Evolutionary conservation across 1,284 basidiomycete genomes (phyloP).

Genomic region (Neolentinus lepideus): DNA sequence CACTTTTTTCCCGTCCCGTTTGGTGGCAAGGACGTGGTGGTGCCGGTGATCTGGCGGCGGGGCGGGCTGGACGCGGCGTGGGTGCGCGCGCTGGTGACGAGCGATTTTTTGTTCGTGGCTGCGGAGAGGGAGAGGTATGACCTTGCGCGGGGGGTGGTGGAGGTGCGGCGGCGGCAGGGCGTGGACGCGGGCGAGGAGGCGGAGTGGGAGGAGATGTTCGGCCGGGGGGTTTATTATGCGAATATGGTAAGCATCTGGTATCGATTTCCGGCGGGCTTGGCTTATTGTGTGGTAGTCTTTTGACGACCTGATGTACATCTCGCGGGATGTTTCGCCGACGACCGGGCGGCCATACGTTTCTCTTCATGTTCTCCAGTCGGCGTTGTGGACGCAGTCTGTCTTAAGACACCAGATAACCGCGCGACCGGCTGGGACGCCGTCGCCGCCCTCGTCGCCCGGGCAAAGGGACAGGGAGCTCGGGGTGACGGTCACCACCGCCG

Average conservation of each 20-base stretch:
- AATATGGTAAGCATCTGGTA: constrained; percentile 66
- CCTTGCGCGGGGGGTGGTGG: constrained; percentile 70
- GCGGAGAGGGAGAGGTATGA: constrained; percentile 80
- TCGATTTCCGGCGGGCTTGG: constrained; percentile 2
- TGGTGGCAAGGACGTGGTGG: constrained; percentile 7
- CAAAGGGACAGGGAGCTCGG: constrained; percentile 55
- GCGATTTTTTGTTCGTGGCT: constrained; percentile 76
- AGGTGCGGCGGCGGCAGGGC: constrained; percentile 53
- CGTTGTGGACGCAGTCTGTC: constrained; percentile 70
- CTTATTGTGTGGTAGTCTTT: constrained; percentile 41
- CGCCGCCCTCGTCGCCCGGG: constrained; percentile 30
- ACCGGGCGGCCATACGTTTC: constrained; percentile 69
- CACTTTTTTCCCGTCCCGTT: neutral
- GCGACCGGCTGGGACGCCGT: constrained; percentile 22
- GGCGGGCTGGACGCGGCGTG: constrained; percentile 69
- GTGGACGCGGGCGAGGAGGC: constrained; percentile 49
- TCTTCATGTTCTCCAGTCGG: constrained; percentile 59
- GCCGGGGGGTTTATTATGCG: constrained; percentile 77
- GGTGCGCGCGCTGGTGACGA: constrained; percentile 69
- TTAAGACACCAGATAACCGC: constrained; percentile 51
- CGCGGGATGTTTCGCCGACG: constrained; percentile 63
- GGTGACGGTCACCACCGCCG: constrained; percentile 40
- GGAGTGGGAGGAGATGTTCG: constrained; percentile 70
- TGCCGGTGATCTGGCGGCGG: constrained; percentile 57
- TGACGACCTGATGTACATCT: constrained; percentile 71